A percentile compares a stretch with the other conserved stretches of the same genome.
Evolutionary conservation across 2,329 filamentous ascomycete species (phyloP).

Genomic region (Boeremia exigua): DNA sequence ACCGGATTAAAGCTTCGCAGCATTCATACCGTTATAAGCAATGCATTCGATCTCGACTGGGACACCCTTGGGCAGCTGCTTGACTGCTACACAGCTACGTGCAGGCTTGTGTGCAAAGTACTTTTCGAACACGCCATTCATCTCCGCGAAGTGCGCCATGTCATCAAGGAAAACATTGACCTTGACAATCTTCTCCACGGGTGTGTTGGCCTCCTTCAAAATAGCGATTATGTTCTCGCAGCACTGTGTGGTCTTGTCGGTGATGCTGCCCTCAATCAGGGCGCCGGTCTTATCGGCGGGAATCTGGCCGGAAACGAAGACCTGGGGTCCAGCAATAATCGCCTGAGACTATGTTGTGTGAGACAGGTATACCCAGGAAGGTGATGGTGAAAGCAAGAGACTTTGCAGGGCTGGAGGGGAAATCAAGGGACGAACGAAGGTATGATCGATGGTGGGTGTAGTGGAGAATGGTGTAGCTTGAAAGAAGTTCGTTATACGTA

Average conservation of each 20-base stretch:
- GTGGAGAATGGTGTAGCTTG: background rate
- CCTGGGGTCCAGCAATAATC: slow-evolving; percentile 70
- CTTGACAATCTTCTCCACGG: slow-evolving; percentile 83
- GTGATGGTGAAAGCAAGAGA: background rate
- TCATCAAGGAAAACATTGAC: slow-evolving; percentile 81
- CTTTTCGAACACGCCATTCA: slow-evolving; percentile 86
- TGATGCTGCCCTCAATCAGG: slow-evolving; percentile 68
- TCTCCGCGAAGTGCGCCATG: slow-evolving; percentile 86
- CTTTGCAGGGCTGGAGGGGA: background rate
- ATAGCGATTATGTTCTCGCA: slow-evolving; percentile 85
- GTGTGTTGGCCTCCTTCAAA: slow-evolving; percentile 79
- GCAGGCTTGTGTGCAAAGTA: slow-evolving; percentile 84
- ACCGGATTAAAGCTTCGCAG: slow-evolving; percentile 25
- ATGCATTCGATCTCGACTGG: slow-evolving; percentile 91
- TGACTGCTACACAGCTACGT: slow-evolving; percentile 88
- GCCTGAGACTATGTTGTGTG: slow-evolving; percentile 56
- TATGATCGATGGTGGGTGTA: background rate
- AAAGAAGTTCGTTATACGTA: slow-evolving; percentile 34
- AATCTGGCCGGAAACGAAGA: slow-evolving; percentile 79
- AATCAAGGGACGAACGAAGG: background rate
- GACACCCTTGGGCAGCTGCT: slow-evolving; percentile 84
- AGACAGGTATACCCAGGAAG: background rate
- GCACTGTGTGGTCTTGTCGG: slow-evolving; percentile 72
- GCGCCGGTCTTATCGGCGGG: slow-evolving; percentile 69
- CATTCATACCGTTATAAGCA: slow-evolving; percentile 58